phyloP scores from a whole-genome alignment of 2,329 filamentous ascomycete species.

The Botryotinia narcissicola region DNA sequence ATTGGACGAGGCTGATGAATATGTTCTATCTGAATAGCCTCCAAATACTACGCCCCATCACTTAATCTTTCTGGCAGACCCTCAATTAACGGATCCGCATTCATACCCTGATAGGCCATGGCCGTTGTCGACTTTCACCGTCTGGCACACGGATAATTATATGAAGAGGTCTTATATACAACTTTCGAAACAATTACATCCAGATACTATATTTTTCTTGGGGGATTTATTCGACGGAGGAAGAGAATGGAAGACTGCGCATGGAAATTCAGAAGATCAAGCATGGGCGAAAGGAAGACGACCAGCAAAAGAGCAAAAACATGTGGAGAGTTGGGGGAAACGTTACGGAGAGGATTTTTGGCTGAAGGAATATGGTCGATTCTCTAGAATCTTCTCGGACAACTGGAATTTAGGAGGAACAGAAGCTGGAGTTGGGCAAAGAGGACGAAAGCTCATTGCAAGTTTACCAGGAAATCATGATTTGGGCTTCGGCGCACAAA shows the following conservation, averaged over 20 bases:
- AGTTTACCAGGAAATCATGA: slow-evolving; percentile 95
- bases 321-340: slow-evolving; percentile 65
- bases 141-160: slow-evolving; percentile 83
- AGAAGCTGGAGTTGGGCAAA: slow-evolving; percentile 55
- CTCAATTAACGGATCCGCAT: slow-evolving; percentile 72
- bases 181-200: slow-evolving; percentile 72
- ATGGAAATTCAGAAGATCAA: slow-evolving; percentile 58
- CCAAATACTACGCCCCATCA: slow-evolving; percentile 74
- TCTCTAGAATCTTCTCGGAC: slow-evolving; percentile 79
- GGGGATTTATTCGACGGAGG: slow-evolving; percentile 96
- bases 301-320: slow-evolving; percentile 51
- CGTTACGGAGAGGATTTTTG: slow-evolving; percentile 81
- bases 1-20: slow-evolving; percentile 28
- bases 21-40: slow-evolving; percentile 53
- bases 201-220: slow-evolving; percentile 85
- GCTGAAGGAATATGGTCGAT: slow-evolving; percentile 82
- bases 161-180: slow-evolving; percentile 77
- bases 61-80: slow-evolving; percentile 67
- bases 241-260: slow-evolving; percentile 82
- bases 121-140: slow-evolving; percentile 65
- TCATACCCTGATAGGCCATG: slow-evolving; percentile 70
- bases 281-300: slow-evolving; percentile 54
- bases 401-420: slow-evolving; percentile 60
- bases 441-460: slow-evolving; percentile 74
- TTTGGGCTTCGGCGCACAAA: slow-evolving; percentile 81